Evolutionary conservation across 768 basidiomycete species (phyloP).

Genomic region (Piloderma croceum): DNA sequence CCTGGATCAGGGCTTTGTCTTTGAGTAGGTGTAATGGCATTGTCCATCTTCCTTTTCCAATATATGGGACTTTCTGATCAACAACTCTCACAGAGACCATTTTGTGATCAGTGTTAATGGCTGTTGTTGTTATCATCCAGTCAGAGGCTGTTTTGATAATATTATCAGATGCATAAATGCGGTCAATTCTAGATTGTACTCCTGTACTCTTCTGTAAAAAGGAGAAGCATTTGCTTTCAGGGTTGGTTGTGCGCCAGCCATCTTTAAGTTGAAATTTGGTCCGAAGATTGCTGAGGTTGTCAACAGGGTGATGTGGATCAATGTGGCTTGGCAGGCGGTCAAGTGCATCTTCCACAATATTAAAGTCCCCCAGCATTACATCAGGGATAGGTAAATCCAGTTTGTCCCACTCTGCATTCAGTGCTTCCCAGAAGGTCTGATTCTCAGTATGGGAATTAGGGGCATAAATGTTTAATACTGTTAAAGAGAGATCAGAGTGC

Average conservation of each 20-base stretch:
- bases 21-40: constrained; percentile 4
- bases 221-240: constrained; percentile 2
- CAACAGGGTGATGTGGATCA: constrained; percentile 2
- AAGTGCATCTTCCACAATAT: constrained; percentile 17
- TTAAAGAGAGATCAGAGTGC: constrained; percentile 4
- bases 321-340: constrained; percentile 9
- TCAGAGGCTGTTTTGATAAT: neutral
- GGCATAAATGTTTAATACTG: constrained; percentile 16
- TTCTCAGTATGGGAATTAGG: constrained; percentile 10
- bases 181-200: constrained; percentile 3
- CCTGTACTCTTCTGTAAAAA: neutral
- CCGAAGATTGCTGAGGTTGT: neutral
- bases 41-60: constrained; percentile 9
- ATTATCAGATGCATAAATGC: neutral
- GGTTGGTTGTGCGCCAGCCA: constrained; percentile 8
- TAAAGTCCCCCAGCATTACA: constrained; percentile 21
- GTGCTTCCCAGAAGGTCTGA: constrained; percentile 11
- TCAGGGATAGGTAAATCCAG: constrained; percentile 7
- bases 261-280: constrained; percentile 1
- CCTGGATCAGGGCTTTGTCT: constrained; percentile 3
- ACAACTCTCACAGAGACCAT: constrained; percentile 2
- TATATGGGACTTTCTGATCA: constrained; percentile 5
- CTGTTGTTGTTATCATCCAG: constrained; percentile 4
- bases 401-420: neutral
- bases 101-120: constrained; percentile 5